A percentile compares a stretch with the other conserved stretches of the same genome.
phyloP scores from a whole-genome alignment of 2,329 filamentous ascomycete species.

The Fusarium camptoceras region DNA sequence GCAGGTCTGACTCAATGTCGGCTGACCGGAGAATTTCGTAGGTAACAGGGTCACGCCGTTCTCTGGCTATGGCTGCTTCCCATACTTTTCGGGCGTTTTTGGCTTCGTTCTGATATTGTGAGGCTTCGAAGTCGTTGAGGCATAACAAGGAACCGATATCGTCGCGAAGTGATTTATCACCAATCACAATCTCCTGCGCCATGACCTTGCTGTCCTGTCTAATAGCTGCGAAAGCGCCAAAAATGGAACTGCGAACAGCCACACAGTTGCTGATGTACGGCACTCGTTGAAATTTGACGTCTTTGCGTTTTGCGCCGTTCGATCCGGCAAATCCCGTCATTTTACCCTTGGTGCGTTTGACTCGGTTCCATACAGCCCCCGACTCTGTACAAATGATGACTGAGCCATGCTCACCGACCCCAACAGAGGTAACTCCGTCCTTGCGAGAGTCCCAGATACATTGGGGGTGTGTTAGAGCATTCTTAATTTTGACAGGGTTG shows the following conservation, averaged over 20 bases:
- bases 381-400: constrained; percentile 94
- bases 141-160: constrained; percentile 78
- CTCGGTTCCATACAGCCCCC: constrained; percentile 91
- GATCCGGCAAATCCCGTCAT: constrained; percentile 63
- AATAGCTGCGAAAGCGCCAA: constrained; percentile 89
- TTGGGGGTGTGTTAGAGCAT: constrained; percentile 80
- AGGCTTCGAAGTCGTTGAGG: constrained; percentile 69
- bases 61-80: constrained; percentile 51
- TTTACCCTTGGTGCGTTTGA: constrained; percentile 85
- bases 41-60: constrained; percentile 63
- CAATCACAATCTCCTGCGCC: constrained; percentile 74
- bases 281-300: constrained; percentile 95
- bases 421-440: constrained; percentile 86
- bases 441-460: constrained; percentile 92
- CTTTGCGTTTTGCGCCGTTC: constrained; percentile 75
- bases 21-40: constrained; percentile 69
- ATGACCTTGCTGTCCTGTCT: constrained; percentile 87
- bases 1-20: constrained; percentile 74
- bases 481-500: constrained; percentile 90
- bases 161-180: constrained; percentile 76
- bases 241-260: constrained; percentile 86
- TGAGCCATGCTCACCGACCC: constrained; percentile 90
- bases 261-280: constrained; percentile 87
- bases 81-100: constrained; percentile 57
- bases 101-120: constrained; percentile 50